phyloP scores from a whole-genome alignment of 768 basidiomycete genomes.

The Mycena rosella region DNA sequence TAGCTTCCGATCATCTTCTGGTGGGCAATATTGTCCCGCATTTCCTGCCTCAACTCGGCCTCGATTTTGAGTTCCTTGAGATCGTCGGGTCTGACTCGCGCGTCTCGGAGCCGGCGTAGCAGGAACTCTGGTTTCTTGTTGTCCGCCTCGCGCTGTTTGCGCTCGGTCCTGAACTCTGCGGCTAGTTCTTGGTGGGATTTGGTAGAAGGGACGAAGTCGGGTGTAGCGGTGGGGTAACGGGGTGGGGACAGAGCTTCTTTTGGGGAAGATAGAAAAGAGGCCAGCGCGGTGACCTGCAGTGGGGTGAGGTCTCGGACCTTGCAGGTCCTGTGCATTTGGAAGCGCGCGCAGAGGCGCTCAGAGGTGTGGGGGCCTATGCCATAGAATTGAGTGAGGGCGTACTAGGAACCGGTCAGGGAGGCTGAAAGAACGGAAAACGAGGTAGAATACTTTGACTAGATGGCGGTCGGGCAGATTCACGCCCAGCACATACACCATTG shows the following conservation, averaged over 20 bases:
- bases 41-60: conserved; percentile 83
- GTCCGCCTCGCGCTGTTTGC: conserved; percentile 48
- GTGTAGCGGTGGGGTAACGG: conserved; percentile 73
- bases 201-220: conserved; percentile 62
- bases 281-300: conserved; percentile 90
- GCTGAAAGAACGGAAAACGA: conserved; percentile 5
- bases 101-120: conserved; percentile 29
- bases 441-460: conserved; percentile 69
- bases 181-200: conserved; percentile 55
- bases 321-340: conserved; percentile 90
- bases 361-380: conserved; percentile 86
- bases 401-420: conserved; percentile 67
- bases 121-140: conserved; percentile 42
- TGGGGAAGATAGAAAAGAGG: conserved; percentile 94
- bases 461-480: conserved; percentile 84
- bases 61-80: conserved; percentile 87
- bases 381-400: conserved; percentile 92
- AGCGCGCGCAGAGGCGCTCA: conserved; percentile 87
- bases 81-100: conserved; percentile 60
- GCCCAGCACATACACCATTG: conserved; percentile 91
- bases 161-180: conserved; percentile 51
- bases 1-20: conserved; percentile 95
- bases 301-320: conserved; percentile 87
- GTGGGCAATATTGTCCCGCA: conserved; percentile 93
- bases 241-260: conserved; percentile 77